Evolutionary conservation across 1,284 basidiomycete species (phyloP).

Genomic region (Abortiporus biennis): DNA sequence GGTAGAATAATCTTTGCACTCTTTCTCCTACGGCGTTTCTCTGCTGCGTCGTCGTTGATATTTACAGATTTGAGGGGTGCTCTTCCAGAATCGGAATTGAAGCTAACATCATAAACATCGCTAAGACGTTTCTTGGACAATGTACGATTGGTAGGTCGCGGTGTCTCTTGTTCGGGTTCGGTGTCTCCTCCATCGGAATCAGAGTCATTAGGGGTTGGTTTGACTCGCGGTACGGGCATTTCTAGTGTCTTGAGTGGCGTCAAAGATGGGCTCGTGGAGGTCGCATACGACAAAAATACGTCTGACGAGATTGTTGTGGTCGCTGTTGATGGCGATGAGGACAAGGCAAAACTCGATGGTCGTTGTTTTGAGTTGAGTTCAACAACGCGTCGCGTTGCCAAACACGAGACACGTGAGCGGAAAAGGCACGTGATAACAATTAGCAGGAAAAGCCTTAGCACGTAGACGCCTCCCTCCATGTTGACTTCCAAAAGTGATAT

Average conservation of each 20-base stretch:
- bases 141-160: slow-evolving; percentile 11
- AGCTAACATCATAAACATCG: slow-evolving; percentile 49
- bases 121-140: slow-evolving; percentile 55
- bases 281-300: slow-evolving; percentile 16
- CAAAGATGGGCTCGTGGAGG: neutral
- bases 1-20: slow-evolving; percentile 47
- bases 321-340: neutral
- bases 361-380: slow-evolving; percentile 12
- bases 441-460: too few species aligned
- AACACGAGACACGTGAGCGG: slow-evolving; percentile 17
- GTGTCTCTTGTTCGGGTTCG: slow-evolving; percentile 17
- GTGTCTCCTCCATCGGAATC: slow-evolving; percentile 25
- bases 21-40: slow-evolving; percentile 71
- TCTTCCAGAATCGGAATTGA: slow-evolving; percentile 41
- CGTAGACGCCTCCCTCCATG: too few species aligned
- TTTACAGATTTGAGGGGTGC: slow-evolving; percentile 51
- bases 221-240: neutral
- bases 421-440: slow-evolving; percentile 13
- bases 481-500: too few species aligned
- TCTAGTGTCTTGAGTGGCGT: neutral
- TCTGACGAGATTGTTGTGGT: slow-evolving; percentile 1
- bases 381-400: slow-evolving; percentile 17
- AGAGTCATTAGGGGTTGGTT: slow-evolving; percentile 12
- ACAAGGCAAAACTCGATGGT: slow-evolving; percentile 5
- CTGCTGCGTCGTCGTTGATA: slow-evolving; percentile 76